Evolutionary conservation across 164 flowering plant species (phyloP), one percentile per base, ranked within the genome.

Genomic region (Protea cynaroides): DNA sequence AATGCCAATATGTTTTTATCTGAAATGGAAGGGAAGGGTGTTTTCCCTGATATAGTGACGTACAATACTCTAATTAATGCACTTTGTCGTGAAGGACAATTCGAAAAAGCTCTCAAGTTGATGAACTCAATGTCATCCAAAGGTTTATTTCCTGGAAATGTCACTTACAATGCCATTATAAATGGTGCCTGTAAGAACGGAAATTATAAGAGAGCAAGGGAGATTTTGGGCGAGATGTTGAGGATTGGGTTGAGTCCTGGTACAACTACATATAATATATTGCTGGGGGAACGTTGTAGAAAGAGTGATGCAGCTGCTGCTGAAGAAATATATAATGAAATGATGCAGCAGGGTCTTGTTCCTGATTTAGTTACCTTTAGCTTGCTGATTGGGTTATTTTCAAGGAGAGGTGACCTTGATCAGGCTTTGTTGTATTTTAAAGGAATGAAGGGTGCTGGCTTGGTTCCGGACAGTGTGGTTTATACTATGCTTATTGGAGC

Each of bases 291-390:
- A 70, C 80, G 81, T 66, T 81, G 89, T 67, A 81, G 74, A 71
- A 82, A 69, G 43, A 77, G 76, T 61, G 55, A 81, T 63, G 59
- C 74, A 18, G 22, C 25, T 8, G 92, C 80, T 56, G 92, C 86
- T 25, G 58, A 80, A 61, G 52, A 62, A 56, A 50, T 82, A 40
- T 90, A 83, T 68, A 25, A 66, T 61, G 81, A 84, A 63, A 88
- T 93, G 94, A 65, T 62, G 51, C 5, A 25, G 43, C 49, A 37
- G 21, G 82, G 81, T 56, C 72, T 82, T 70, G 63, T 61, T 71
- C 97, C 92, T 59, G 90, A 93, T 83, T 62, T 90, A 18, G 68
- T 88, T 56, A 90, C 88, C 76, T 93, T 72, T 70, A 88, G 90
- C 59, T 78, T 83, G 40, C 65, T 90, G 56, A 83, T 93, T 56